Conservation (phyloP, 208 protist genomes). For the Leishmania arabica region DNA sequence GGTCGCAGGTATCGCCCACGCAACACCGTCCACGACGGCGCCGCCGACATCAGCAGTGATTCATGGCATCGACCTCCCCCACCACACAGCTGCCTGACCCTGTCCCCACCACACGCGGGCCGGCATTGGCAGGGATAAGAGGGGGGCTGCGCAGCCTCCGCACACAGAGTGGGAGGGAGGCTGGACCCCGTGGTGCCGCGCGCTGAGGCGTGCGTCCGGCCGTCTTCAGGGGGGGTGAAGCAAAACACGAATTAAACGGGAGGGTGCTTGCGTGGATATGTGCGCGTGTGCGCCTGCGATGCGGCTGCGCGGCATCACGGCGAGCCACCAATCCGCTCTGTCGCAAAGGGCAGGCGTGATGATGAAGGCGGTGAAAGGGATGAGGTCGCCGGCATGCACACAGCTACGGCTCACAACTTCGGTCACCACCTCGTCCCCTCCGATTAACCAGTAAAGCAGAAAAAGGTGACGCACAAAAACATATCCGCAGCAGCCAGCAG, state of each 20-base stretch:
- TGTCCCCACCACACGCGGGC: background rate
- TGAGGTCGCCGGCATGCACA: no score
- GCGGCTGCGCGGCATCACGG: background rate
- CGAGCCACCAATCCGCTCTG: conserved; percentile 41
- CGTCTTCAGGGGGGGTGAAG: background rate
- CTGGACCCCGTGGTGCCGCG: background rate
- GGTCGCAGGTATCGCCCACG: background rate
- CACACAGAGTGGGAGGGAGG: background rate
- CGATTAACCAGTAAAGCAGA: no score
- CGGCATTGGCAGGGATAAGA: background rate
- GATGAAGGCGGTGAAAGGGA: no score
- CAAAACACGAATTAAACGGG: background rate
- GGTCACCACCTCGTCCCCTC: no score
- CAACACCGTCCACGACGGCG: background rate
- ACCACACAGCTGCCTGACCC: background rate
- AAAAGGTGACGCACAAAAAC: no score
- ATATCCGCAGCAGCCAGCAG: no score
- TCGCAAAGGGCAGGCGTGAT: conserved; percentile 53
- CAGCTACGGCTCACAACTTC: no score
- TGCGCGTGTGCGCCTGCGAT: background rate
- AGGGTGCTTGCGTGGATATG: background rate
- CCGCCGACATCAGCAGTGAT: background rate
- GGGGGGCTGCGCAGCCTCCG: background rate
- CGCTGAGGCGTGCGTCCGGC: background rate
- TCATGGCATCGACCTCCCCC: background rate